Evolutionary conservation across 1,284 basidiomycete species (phyloP).

Genomic region (Termitomyces sp.): DNA sequence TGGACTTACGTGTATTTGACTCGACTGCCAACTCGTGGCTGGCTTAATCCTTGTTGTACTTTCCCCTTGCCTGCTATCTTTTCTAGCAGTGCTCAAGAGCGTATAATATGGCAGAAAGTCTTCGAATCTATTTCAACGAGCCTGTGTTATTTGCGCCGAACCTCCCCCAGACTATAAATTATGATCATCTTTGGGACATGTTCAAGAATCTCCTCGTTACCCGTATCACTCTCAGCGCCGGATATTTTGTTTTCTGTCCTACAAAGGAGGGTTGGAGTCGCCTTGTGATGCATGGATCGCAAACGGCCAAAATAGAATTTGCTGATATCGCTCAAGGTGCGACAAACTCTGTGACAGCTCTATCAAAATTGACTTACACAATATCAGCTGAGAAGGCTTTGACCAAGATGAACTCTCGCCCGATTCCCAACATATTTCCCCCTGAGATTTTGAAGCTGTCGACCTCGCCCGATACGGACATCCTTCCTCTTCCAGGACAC

Average conservation of each 20-base stretch:
- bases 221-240: neutral
- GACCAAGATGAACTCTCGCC: neutral
- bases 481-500: neutral
- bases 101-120: neutral
- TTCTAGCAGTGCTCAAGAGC: neutral
- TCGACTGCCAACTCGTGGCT: neutral
- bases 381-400: neutral
- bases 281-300: neutral
- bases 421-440: neutral
- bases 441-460: neutral
- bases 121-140: neutral
- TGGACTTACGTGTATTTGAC: neutral
- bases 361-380: neutral
- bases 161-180: neutral
- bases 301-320: conserved; percentile 1
- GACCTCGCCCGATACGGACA: neutral
- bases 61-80: neutral
- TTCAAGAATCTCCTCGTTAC: neutral
- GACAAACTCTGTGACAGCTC: neutral
- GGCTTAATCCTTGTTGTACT: neutral
- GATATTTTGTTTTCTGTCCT: neutral
- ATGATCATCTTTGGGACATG: neutral
- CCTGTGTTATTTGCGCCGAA: neutral
- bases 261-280: neutral
- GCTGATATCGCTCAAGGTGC: neutral